Evolutionary conservation across 495 filamentous ascomycete species (phyloP).

Genomic region (Trypethelium eluteriae): DNA sequence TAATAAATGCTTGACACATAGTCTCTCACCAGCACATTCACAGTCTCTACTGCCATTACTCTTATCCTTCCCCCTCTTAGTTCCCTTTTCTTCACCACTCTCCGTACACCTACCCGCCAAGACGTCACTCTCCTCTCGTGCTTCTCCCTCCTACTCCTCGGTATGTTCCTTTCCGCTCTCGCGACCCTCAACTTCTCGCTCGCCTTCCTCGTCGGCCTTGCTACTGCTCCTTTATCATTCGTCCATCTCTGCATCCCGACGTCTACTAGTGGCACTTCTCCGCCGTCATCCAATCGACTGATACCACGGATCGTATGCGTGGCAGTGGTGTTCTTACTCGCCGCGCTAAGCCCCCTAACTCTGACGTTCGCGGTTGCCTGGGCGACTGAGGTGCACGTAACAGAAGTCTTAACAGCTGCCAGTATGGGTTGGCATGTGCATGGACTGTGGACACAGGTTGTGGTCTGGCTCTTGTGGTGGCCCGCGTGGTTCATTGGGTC

Average conservation of each 20-base stretch:
- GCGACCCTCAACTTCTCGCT: conserved; percentile 96
- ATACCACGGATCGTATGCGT: conserved; percentile 1
- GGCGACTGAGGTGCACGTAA: conserved; percentile 40
- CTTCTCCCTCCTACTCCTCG: conserved; percentile 84
- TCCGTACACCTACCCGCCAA: conserved; percentile 32
- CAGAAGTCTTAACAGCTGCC: conserved; percentile 59
- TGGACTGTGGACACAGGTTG: conserved; percentile 81
- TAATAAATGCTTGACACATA: background rate
- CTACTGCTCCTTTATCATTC: conserved; percentile 70
- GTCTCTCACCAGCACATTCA: background rate
- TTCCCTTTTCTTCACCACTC: background rate
- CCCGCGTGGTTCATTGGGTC: conserved; percentile 75
- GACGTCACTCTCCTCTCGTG: conserved; percentile 57
- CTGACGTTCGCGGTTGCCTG: conserved; percentile 48
- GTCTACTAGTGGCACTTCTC: conserved; percentile 34
- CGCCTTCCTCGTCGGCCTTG: conserved; percentile 73
- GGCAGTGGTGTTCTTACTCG: conserved; percentile 26
- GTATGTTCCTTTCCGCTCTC: conserved; percentile 82
- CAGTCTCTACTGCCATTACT: conserved; percentile 14
- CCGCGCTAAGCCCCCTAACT: conserved; percentile 56
- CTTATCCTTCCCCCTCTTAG: conserved; percentile 11
- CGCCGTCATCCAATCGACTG: background rate
- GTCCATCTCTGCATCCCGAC: conserved; percentile 29
- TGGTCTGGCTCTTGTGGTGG: conserved; percentile 99
- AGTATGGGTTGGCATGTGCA: conserved; percentile 87